Base-by-base conservation (phyloP, 2,329 filamentous ascomycete species). In the Phialocephala sp. region DNA sequence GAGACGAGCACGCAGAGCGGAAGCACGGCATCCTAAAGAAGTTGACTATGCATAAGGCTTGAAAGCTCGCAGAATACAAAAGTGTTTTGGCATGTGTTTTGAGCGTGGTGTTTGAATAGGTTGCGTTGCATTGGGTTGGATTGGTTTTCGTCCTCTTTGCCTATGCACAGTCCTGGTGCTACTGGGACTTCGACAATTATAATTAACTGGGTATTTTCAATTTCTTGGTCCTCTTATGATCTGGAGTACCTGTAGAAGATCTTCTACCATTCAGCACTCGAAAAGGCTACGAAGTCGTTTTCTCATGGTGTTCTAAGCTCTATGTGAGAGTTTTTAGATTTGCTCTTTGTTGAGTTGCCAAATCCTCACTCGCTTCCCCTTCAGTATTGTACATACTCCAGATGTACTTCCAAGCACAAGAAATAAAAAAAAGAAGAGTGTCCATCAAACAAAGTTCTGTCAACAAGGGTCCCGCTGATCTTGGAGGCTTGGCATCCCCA, bases 11-110 rank as follows among this genome's bases (percentile, higher is more conserved):
- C n/a, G n/a, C n/a, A n/a, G 68, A 69, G 52, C 68, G 59, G 58
- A 73, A 67, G 63, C 69, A 64, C 50, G 63, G 68, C 9, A 20
- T 72, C 2, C 59, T 73, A 12, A 64, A 59, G n/a, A 73, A 66
- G 39, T 50, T 72, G 45, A 61, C 18, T 12, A 15, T 4, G 24
- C n/a, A 22, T 50, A 54, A 54, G 14, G 24, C 27, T 2, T 54
- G 24, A 32, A 32, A 2, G 24, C 9, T 27, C 4, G 1, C 32
- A 12, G 27, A 6, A 2, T 54, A n/a, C 12, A 54, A 54, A 35
- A 54, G 50, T 35, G 50, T 54, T 54, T 54, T 11, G 27, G 9
- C 4, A 5, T 54, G 24, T 18, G 45, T 50, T 32, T 54, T 54
- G 50, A 54, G 50, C 50, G n/a, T 35, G 24, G 15, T 22, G 22